Conservation (phyloP, 2,329 filamentous ascomycete species). For the Neophaeococcomyces aloes region DNA sequence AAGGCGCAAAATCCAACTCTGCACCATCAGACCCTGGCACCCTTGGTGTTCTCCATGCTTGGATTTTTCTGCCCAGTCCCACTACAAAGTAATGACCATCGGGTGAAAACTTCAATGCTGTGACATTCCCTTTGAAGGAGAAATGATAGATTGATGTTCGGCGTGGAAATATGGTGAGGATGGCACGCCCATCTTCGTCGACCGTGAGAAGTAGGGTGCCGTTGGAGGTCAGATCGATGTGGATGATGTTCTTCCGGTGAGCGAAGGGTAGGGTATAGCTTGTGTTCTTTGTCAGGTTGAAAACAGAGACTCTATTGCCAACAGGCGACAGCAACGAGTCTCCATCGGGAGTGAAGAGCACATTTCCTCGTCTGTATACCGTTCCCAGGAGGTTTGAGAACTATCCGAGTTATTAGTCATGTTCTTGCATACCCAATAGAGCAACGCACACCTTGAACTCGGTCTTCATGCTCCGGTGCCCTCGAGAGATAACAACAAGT, state of each 20-base stretch:
- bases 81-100: slow-evolving; percentile 86
- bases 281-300: slow-evolving; percentile 74
- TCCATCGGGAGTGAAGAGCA: slow-evolving; percentile 93
- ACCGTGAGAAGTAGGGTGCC: slow-evolving; percentile 88
- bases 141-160: slow-evolving; percentile 87
- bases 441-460: slow-evolving; percentile 71
- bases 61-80: slow-evolving; percentile 72
- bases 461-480: slow-evolving; percentile 68
- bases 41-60: slow-evolving; percentile 93
- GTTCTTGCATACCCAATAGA: not conserved
- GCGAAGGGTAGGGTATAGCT: slow-evolving; percentile 55
- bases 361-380: slow-evolving; percentile 95
- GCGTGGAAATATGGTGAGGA: slow-evolving; percentile 80
- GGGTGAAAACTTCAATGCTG: slow-evolving; percentile 79
- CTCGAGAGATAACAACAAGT: not conserved
- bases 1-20: slow-evolving; percentile 88
- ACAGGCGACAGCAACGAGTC: slow-evolving; percentile 92
- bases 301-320: slow-evolving; percentile 89
- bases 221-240: slow-evolving; percentile 76
- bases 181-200: slow-evolving; percentile 88
- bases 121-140: slow-evolving; percentile 76
- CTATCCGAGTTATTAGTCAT: slow-evolving; percentile 37
- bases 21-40: slow-evolving; percentile 74
- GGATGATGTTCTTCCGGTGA: slow-evolving; percentile 84
- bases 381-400: slow-evolving; percentile 98